phyloP scores from a whole-genome alignment of 192 early-diverging fungal species.

The Mortierella antarctica region DNA sequence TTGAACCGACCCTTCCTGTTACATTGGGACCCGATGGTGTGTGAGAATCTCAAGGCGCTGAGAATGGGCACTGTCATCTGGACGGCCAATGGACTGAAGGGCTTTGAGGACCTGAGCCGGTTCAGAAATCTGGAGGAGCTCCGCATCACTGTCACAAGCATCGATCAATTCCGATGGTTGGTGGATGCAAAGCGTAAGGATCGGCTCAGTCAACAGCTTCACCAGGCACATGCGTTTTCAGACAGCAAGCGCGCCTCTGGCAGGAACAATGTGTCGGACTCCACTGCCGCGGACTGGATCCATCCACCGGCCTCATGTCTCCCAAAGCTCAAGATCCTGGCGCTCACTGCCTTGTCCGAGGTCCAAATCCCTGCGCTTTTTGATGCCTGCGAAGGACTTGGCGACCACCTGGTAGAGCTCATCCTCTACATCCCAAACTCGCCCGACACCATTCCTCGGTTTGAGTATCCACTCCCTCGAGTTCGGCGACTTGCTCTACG shows the following conservation, averaged over 20 bases:
- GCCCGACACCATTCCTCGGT: neutral
- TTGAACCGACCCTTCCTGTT: conserved; percentile 2
- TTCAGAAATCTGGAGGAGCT: conserved; percentile 16
- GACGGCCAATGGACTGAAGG: neutral
- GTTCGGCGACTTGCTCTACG: conserved; percentile 14
- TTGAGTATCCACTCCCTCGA: neutral
- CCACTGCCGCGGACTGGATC: neutral
- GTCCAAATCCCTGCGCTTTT: neutral
- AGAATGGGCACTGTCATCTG: neutral
- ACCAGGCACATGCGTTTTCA: neutral
- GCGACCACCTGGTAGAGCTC: conserved; percentile 22
- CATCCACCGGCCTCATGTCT: conserved; percentile 1
- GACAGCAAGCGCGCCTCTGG: neutral
- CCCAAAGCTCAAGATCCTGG: conserved; percentile 17
- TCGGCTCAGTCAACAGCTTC: neutral
- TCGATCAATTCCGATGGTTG: conserved; percentile 8
- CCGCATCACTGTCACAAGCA: neutral
- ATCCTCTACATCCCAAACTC: neutral
- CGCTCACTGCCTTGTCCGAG: neutral
- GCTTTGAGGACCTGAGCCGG: conserved; percentile 5
- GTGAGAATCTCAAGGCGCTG: conserved; percentile 12
- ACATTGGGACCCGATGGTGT: neutral
- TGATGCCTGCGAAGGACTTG: conserved; percentile 2
- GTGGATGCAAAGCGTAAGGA: conserved; percentile 5
- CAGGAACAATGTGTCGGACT: neutral